phyloP scores from a whole-genome alignment of 306 rosid genomes.

The Castanea mollissima region DNA sequence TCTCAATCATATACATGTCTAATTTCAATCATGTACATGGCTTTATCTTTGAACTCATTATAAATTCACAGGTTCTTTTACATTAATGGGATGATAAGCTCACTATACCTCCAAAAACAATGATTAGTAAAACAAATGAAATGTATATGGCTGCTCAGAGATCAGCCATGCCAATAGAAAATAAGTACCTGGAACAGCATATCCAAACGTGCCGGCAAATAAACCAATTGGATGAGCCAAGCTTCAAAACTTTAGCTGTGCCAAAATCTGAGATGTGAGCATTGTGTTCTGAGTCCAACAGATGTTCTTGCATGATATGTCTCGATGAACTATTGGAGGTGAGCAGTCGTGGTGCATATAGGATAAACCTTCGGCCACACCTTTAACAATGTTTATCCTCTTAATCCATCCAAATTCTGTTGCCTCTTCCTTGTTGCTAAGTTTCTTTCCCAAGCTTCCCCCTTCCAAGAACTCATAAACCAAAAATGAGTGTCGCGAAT shows the following conservation, averaged over 20 bases:
- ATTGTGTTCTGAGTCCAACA: constrained; percentile 7
- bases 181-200: constrained; percentile 23
- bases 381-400: constrained; percentile 14
- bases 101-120: too few species aligned
- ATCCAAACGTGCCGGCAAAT: constrained; percentile 24
- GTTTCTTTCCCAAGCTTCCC: background rate
- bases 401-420: constrained; percentile 11
- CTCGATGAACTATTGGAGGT: constrained; percentile 15
- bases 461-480: too few species aligned
- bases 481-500: too few species aligned
- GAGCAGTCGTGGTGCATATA: too few species aligned
- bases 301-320: constrained; percentile 23
- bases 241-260: constrained; percentile 18
- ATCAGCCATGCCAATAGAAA: too few species aligned
- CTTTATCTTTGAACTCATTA: too few species aligned
- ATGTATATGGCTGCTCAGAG: too few species aligned
- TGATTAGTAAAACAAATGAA: too few species aligned
- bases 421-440: background rate
- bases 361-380: constrained; percentile 7
- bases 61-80: too few species aligned
- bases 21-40: too few species aligned
- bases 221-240: constrained; percentile 3
- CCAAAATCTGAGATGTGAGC: constrained; percentile 16
- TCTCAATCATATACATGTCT: too few species aligned
- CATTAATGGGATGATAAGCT: too few species aligned